Base-by-base conservation (phyloP, 2,329 filamentous ascomycete species). In the Ophiostoma perfectum region DNA sequence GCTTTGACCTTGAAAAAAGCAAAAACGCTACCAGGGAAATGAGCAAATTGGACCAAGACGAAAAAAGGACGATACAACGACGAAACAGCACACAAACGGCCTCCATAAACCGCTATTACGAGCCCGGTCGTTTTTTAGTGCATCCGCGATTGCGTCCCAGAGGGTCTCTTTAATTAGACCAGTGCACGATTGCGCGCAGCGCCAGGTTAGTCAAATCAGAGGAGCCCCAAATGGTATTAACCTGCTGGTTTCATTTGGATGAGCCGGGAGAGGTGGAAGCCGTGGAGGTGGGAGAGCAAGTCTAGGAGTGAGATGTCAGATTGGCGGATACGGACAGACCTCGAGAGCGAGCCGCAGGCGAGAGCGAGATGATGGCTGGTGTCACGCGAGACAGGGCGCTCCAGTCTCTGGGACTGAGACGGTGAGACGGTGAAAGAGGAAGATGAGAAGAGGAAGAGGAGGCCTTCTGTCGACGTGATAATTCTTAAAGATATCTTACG, bases 1-100 rank as follows among this genome's bases (percentile, higher is more conserved):
- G 47, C 68, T 39, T 55, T 66, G 60, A 67, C 68, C 64, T 45
- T 63, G 68, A 60, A 67, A 58, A 69, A 64, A 60, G 41, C 64
- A 69, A 27, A n/a, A 52, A 52, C 45, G 42, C 42, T 5, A 68
- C 60, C 65, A 67, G 65, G 55, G 63, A 62, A 66, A 63, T 66
- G 60, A 65, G 44, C 38, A 55, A 36, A 66, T 58, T 39, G 65
- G 16, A 66, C 47, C 47, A 44, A 65, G 36, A 6, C 63, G 42
- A 16, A 64, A 64, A 42, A 64, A 64, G 63, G 63, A 64, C 63
- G 9, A 64, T 9, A 47, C 39, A 42, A 42, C 60, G 11, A 14
- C 58, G 14, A 63, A 39, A 65, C 36, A 49, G 12, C 63, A 65
- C 14, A 41, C 38, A 65, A 47, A 16, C 42, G 8, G 42, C 63